Evolutionary conservation across 2,329 filamentous ascomycete genomes (phyloP), one percentile per base, ranked within the genome.

Genomic region (Colletotrichum brevisporum): DNA sequence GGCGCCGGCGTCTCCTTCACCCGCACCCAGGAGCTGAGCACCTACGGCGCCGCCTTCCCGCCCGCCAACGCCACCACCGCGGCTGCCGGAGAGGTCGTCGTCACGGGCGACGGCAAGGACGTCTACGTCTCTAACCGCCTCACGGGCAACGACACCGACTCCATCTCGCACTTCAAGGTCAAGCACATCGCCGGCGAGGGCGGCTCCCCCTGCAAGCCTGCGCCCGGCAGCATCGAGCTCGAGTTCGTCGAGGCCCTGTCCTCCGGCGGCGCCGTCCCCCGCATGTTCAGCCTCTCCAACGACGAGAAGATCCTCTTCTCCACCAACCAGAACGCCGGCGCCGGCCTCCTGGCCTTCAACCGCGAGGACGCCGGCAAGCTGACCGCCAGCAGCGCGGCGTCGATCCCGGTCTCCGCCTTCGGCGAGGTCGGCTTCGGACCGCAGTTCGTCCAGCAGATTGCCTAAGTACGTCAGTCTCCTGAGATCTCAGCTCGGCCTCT

Each of bases 71-170:
- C 77, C 45, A 76, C 73, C 31, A 74, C 74, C 2, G 83, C 84
- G 6, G 79, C 83, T 0, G 85, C 82, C 1, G 85, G 84, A 52
- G 85, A 83, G 75, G 74, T 88, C 47, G 75, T 80, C 66, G 74
- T 86, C 41, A 76, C 81, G 9, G 73, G 74, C 27, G 82, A 84
- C 76, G 78, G 78, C 74, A 75, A 75, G 71, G 78, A 86, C 76
- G 72, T 87, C 18, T 87, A 87, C 76, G 80, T 87, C 60, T 84
- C 84, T 45, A 88, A 88, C 80, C 84, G 86, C 4, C 71, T 86
- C 27, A 83, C 80, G 1, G 84, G 83, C 61, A 79, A 81, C 43
- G 72, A 71, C 3, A 82, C 81, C 9, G 86, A 88, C 77, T 83
- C 77, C 73, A 82, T 88, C 73, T 80, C 83, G 6, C 83, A 83